A percentile compares a stretch with the other conserved stretches of the same genome.
These are phyloP conservation scores for Penicillium polonicum DNA, from an alignment of 2,329 filamentous ascomycete species.

Conservation along the genomic window DNA sequence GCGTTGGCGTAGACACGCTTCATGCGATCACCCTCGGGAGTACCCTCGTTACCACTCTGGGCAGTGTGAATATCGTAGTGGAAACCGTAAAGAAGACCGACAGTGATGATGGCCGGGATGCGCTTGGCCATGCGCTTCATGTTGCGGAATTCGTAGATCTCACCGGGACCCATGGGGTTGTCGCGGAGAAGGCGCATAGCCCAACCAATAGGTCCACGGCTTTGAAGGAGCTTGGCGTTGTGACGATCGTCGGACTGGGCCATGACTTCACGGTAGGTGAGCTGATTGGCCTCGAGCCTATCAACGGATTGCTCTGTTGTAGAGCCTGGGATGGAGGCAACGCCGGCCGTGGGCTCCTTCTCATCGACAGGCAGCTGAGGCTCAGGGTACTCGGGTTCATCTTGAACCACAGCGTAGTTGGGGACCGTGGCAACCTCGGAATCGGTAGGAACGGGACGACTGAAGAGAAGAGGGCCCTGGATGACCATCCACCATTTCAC, in stretches of 20 bases:
- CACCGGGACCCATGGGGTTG: constrained; percentile 69
- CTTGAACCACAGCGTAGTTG: constrained; percentile 74
- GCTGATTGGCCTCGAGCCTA: constrained; percentile 51
- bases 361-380: constrained; percentile 32
- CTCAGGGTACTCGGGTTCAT: constrained; percentile 53
- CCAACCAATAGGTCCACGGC: constrained; percentile 72
- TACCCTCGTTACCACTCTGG: constrained; percentile 68
- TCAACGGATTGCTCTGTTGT: constrained; percentile 42
- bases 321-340: constrained; percentile 21
- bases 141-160: constrained; percentile 74
- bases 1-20: constrained; percentile 64
- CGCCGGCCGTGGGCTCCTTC: constrained; percentile 21
- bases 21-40: constrained; percentile 72
- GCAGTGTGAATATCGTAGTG: constrained; percentile 81
- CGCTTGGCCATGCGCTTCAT: constrained; percentile 62
- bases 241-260: constrained; percentile 57
- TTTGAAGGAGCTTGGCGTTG: constrained; percentile 63
- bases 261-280: constrained; percentile 63
- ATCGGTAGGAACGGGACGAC: constrained; percentile 55
- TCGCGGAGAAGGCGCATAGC: constrained; percentile 74
- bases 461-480: constrained; percentile 64
- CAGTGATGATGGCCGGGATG: constrained; percentile 65
- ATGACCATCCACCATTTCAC: constrained; percentile 64
- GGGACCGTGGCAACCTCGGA: constrained; percentile 61
- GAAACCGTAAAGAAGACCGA: constrained; percentile 67